Percentiles rank a stretch among this genome's conserved stretches.
These are phyloP conservation scores for Microbotryum saponariae DNA, from an alignment of 1,284 basidiomycete genomes.

Conservation along the genomic window DNA sequence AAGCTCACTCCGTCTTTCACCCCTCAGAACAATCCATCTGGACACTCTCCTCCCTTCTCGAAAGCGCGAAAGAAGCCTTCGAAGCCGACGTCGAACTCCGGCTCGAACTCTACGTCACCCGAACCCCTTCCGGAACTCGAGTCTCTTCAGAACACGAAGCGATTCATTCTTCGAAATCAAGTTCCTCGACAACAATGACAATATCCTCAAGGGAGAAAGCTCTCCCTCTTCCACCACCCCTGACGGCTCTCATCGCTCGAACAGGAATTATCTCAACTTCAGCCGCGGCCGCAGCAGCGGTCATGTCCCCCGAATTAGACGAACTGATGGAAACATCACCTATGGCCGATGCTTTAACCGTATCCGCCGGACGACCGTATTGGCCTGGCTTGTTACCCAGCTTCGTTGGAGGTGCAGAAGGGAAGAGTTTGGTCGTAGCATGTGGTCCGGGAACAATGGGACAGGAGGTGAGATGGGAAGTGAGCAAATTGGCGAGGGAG, in stretches of 20 bases:
- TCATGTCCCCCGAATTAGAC: conserved; percentile 7
- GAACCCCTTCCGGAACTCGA: background rate
- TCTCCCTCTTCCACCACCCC: conserved; percentile 2
- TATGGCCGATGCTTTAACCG: conserved; percentile 17
- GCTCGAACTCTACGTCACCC: conserved; percentile 24
- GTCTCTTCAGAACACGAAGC: too few species aligned
- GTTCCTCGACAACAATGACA: too few species aligned
- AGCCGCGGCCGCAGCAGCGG: conserved; percentile 1
- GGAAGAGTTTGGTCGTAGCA: conserved; percentile 19
- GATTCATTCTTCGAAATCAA: too few species aligned
- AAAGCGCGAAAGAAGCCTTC: conserved; percentile 17
- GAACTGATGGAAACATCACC: conserved; percentile 8
- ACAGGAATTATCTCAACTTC: conserved; percentile 8
- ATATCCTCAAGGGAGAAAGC: too few species aligned
- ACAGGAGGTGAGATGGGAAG: conserved; percentile 10
- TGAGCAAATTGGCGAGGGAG: conserved; percentile 13
- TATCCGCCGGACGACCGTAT: conserved; percentile 13
- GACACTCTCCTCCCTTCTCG: conserved; percentile 21
- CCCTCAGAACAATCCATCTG: conserved; percentile 18
- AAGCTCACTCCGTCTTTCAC: too few species aligned
- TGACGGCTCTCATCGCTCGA: conserved; percentile 12
- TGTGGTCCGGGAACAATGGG: conserved; percentile 20
- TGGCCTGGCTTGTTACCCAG: conserved; percentile 9
- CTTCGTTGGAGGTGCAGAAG: conserved; percentile 14
- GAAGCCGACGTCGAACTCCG: conserved; percentile 21